Conservation (phyloP, 2,329 filamentous ascomycete species). For the Dothideomycetes sp. region DNA sequence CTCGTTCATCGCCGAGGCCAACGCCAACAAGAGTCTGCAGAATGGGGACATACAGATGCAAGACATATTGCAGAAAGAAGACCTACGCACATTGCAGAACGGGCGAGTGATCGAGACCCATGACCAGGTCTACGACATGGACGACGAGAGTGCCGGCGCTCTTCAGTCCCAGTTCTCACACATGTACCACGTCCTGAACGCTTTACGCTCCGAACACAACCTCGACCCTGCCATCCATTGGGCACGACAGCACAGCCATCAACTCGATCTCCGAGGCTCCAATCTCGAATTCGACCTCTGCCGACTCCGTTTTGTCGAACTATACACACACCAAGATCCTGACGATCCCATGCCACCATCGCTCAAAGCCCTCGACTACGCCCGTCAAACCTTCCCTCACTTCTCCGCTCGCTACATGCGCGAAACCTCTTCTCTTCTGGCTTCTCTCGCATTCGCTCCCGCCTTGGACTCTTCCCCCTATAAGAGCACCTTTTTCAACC, state of each 20-base stretch:
- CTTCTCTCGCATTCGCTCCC: constrained; percentile 67
- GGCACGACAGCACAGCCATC: constrained; percentile 61
- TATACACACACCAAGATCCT: constrained; percentile 53
- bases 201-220: constrained; percentile 62
- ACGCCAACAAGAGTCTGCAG: constrained; percentile 1
- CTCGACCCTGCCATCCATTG: constrained; percentile 78
- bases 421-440: constrained; percentile 74
- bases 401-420: constrained; percentile 67
- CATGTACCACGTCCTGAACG: constrained; percentile 83
- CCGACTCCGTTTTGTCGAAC: constrained; percentile 79
- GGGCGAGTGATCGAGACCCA: not conserved
- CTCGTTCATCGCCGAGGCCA: constrained; percentile 60
- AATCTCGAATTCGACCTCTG: constrained; percentile 93
- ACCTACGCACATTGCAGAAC: not conserved
- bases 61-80: not conserved
- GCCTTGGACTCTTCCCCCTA: constrained; percentile 76
- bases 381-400: constrained; percentile 59
- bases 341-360: constrained; percentile 43
- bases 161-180: constrained; percentile 74
- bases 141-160: constrained; percentile 13
- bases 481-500: constrained; percentile 63
- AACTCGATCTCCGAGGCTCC: constrained; percentile 72
- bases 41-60: not conserved
- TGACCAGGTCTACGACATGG: constrained; percentile 5
- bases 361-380: constrained; percentile 64